Base-by-base conservation (phyloP, 2,329 filamentous ascomycete genomes). In the Diplodia sapinea region DNA sequence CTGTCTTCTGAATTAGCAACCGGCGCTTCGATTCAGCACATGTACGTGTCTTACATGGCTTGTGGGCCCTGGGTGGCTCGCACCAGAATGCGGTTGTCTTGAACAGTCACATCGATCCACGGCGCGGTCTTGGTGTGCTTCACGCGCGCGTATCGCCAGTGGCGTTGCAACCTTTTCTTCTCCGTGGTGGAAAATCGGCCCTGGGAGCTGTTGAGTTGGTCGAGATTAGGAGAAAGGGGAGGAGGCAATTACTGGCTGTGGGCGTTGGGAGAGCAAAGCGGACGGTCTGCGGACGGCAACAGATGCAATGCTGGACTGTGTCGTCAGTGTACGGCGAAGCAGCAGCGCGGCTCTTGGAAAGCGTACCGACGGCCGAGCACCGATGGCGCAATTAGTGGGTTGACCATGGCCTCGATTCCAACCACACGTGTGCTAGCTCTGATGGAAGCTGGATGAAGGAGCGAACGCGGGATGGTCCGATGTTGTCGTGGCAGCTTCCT, bases 301-400 rank as follows among this genome's bases (percentile, higher is more conserved):
- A 38, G 36, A 12, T 38, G 9, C 36, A 38, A 38, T 38, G 36
- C 36, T 38, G 8, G 8, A 38, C 6, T 11, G 36, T 12, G 36
- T 38, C 11, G 20, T 57, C n/a, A 57, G 55, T 29, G 5, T n/a
- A 56, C 8, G 6, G 54, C 12, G 17, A 20, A 43, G 55, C 23
- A 47, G 23, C 55, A 31, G 15, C 23, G 23, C 17, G 8, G 55
- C 11, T 11, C 3, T 38, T 8, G 4, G 3, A 62, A 23, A 43
- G 23, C 31, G 20, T 38, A 63, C 59, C 59, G 59, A 4, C 31
- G 43, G 13, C 47, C 47, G 17, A 51, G 59, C 8, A 47, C 43
- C 26, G 43, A 47, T 6, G 47, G 59, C 7, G 12, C n/a, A 20
- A 38, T 47, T 11, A n/a, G 29, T 26, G 29, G 31, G 17, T 26